Evolutionary conservation across 2,329 filamentous ascomycete genomes (phyloP).

Genomic region (Cryphonectria naterciae): DNA sequence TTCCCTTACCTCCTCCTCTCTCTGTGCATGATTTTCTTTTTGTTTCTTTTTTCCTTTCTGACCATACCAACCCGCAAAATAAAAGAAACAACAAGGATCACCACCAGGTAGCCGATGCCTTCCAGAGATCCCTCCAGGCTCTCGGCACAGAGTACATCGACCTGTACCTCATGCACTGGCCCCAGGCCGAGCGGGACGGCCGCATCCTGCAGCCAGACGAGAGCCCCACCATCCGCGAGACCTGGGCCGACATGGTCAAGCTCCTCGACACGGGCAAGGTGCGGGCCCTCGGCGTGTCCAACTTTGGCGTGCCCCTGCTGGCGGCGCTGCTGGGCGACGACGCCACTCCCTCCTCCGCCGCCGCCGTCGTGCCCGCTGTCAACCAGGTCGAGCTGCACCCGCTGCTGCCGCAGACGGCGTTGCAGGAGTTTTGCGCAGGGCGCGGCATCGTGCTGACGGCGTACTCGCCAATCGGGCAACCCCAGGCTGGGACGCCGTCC

Average conservation of each 20-base stretch:
- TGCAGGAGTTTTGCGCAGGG: conserved; percentile 62
- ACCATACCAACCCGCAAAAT: conserved; percentile 15
- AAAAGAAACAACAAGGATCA: conserved; percentile 33
- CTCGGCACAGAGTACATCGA: conserved; percentile 60
- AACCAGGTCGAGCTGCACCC: conserved; percentile 63
- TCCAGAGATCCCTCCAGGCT: conserved; percentile 39
- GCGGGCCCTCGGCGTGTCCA: conserved; percentile 69
- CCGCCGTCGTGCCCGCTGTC: conserved; percentile 51
- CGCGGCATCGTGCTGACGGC: conserved; percentile 69
- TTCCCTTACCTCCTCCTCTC: too few relatives aligned
- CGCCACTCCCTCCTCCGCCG: too few relatives aligned
- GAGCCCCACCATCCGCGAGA: conserved; percentile 24
- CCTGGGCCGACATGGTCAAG: conserved; percentile 39
- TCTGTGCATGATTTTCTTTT: too few relatives aligned
- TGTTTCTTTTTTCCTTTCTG: not conserved
- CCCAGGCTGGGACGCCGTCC: conserved; percentile 1
- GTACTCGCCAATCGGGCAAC: conserved; percentile 58
- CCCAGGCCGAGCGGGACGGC: conserved; percentile 18
- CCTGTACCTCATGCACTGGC: conserved; percentile 52
- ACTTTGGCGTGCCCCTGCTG: conserved; percentile 69
- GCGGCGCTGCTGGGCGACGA: conserved; percentile 63
- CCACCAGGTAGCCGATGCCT: conserved; percentile 36
- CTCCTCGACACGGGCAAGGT: conserved; percentile 60
- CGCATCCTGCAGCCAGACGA: conserved; percentile 13
- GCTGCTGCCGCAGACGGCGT: conserved; percentile 56